Conservation (phyloP, 306 rosid species). For the Quercus gilva region DNA sequence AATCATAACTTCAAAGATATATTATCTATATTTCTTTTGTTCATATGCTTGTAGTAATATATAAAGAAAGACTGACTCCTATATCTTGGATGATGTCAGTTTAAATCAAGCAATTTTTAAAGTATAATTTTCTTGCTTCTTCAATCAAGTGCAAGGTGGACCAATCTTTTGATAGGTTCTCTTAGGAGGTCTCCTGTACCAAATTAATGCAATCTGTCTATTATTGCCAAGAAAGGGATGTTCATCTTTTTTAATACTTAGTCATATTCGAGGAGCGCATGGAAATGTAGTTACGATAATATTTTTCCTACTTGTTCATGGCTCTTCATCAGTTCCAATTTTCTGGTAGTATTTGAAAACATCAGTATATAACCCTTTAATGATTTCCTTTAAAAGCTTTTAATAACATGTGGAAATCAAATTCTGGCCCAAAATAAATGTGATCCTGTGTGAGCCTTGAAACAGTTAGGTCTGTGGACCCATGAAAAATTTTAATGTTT, state of each 20-base stretch:
- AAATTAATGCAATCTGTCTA: neutral
- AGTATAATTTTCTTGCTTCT: neutral
- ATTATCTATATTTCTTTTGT: neutral
- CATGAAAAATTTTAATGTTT: neutral
- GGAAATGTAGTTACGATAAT: neutral
- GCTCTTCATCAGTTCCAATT: neutral
- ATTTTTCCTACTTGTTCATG: neutral
- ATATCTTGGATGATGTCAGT: neutral
- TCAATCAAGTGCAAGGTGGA: neutral
- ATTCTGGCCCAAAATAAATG: neutral
- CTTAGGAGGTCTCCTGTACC: neutral
- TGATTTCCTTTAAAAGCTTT: neutral
- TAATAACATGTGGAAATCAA: neutral
- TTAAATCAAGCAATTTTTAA: neutral
- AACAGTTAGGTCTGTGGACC: neutral
- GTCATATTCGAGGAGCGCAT: neutral
- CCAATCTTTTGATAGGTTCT: neutral
- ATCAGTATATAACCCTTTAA: neutral
- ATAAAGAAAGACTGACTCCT: neutral
- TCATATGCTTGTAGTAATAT: neutral
- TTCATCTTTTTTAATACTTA: neutral
- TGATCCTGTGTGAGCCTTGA: neutral
- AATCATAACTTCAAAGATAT: neutral
- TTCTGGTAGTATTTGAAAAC: neutral
- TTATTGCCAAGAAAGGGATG: neutral